These are phyloP conservation scores for Quillaja saponaria DNA, from an alignment of 306 rosid genomes.

Conservation along the genomic window DNA sequence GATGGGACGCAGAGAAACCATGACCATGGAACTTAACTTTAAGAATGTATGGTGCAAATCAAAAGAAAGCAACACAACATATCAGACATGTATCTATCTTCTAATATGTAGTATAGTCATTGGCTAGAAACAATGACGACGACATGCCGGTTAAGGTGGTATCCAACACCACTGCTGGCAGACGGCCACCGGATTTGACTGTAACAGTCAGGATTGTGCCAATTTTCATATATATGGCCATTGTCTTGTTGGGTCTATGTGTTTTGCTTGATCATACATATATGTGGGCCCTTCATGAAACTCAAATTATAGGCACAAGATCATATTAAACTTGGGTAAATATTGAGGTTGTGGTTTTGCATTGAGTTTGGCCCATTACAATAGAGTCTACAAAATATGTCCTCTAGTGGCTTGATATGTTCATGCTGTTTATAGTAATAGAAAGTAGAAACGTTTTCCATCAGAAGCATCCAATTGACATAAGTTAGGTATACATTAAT, in stretches of 20 bases:
- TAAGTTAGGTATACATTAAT: conserved; percentile 26
- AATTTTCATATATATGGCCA: conserved; percentile 36
- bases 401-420: conserved; percentile 23
- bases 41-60: conserved; percentile 54
- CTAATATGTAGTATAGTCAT: too few relatives aligned
- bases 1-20: conserved; percentile 64
- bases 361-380: conserved; percentile 41
- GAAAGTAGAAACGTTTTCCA: conserved; percentile 29
- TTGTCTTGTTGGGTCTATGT: conserved; percentile 23
- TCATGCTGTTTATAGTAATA: conserved; percentile 19
- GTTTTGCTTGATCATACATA: conserved; percentile 16
- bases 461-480: conserved; percentile 28
- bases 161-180: too few relatives aligned
- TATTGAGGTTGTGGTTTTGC: conserved; percentile 37
- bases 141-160: too few relatives aligned
- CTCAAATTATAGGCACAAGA: conserved; percentile 36
- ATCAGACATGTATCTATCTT: conserved; percentile 41
- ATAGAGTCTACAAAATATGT: conserved; percentile 34
- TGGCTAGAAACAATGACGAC: too few relatives aligned
- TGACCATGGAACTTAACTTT: conserved; percentile 66
- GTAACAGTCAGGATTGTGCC: conserved; percentile 24
- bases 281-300: conserved; percentile 36
- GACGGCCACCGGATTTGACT: conserved; percentile 27
- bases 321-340: conserved; percentile 15
- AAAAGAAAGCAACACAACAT: conserved; percentile 67